phyloP scores from a whole-genome alignment of 2,329 filamentous ascomycete species.

The Claviceps sp. region DNA sequence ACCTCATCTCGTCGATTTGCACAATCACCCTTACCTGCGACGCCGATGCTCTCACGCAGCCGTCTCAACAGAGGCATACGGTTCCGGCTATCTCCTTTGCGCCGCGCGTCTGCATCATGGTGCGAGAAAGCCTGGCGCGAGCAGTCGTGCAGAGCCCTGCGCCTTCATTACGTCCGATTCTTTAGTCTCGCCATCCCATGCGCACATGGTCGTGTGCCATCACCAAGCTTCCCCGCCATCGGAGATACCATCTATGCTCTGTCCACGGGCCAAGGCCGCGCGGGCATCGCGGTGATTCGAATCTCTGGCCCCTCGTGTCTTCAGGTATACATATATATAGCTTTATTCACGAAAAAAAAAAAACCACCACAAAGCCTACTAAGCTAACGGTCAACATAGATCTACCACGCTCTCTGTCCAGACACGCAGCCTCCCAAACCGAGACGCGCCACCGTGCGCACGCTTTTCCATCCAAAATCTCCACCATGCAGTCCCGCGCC shows the following conservation, averaged over 20 bases:
- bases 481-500: slow-evolving; percentile 14
- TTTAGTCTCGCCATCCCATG: background rate
- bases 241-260: slow-evolving; percentile 76
- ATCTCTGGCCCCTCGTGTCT: slow-evolving; percentile 69
- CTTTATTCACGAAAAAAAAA: background rate
- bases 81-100: background rate
- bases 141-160: background rate
- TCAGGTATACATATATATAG: slow-evolving; percentile 32
- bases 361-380: background rate
- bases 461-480: slow-evolving; percentile 44
- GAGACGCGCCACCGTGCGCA: slow-evolving; percentile 57
- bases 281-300: slow-evolving; percentile 81
- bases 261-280: slow-evolving; percentile 72
- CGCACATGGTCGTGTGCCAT: background rate
- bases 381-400: slow-evolving; percentile 17
- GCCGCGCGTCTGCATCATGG: background rate
- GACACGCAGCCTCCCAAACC: slow-evolving; percentile 29
- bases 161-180: background rate
- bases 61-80: background rate
- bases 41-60: slow-evolving; percentile 1
- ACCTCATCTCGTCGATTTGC: background rate
- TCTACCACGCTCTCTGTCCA: slow-evolving; percentile 40
- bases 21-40: background rate
- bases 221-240: slow-evolving; percentile 6
- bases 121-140: background rate